Base-by-base conservation (phyloP, 148 eudicot species). In the Amaranthus cruentus region DNA sequence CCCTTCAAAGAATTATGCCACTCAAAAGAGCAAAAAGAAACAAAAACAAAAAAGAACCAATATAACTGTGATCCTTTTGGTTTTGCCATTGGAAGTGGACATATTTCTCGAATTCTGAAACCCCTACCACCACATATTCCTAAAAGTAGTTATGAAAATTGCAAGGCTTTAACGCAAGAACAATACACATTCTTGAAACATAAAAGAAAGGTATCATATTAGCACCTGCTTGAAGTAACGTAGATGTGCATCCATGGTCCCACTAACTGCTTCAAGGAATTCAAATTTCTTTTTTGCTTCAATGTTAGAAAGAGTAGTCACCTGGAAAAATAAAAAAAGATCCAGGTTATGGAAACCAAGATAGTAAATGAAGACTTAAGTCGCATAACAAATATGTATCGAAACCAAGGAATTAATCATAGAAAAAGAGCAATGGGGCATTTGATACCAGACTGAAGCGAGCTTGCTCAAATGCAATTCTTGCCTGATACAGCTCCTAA, bases 211-310 rank as follows among this genome's bases (percentile, higher is more conserved):
- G 12, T 0, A 49, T 18, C 42, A 6, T 9, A 38, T 57, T 47
- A 49, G 7, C 62, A 89, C 98, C 97, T 95, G 98, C 80, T 95
- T 95, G 77, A 95, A 95, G 80, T 95, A 95, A 75, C 96, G 92
- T 70, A 95, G 93, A 85, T 95, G 98, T 72, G 98, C 91, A 82
- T 92, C 97, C 98, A 95, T 95, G 58, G 98, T 95, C 75, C 88
- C 93, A 75, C 98, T 90, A 76, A 95, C 98, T 62, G 97, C 97
- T 90, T 95, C 98, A 74, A 95, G 79, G 73, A 95, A 91, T 77
- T 95, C 98, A 85, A 95, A 95, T 83, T 97, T 86, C 84, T 95
- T 95, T 82, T 95, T 95, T 38, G 98, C 97, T 83, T 95, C 98
- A 76, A 95, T 89, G 71, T 83, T 91, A 46, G 98, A 91, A 63